Conservation (phyloP, 768 basidiomycete genomes). For the Saitozyma podzolica region DNA sequence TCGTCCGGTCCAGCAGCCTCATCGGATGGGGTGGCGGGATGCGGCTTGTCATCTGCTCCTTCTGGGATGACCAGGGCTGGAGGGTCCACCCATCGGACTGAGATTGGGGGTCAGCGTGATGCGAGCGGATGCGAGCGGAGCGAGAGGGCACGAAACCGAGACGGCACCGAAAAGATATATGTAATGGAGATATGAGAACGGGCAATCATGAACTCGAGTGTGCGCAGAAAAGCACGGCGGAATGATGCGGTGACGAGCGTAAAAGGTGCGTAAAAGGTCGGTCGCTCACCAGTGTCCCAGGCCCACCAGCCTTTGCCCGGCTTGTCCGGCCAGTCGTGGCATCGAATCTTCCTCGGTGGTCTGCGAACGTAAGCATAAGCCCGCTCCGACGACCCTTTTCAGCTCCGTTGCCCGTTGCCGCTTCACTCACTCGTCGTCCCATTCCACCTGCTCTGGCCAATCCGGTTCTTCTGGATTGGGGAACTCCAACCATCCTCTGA, state of each 20-base stretch:
- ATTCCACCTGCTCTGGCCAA: constrained; percentile 23
- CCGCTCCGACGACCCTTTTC: background rate
- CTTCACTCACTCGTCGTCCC: constrained; percentile 41
- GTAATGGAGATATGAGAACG: too few relatives aligned
- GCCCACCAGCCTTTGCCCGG: constrained; percentile 41
- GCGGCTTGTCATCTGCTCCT: background rate
- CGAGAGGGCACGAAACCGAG: too few relatives aligned
- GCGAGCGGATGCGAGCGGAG: too few relatives aligned
- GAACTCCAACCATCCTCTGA: constrained; percentile 44
- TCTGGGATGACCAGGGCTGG: constrained; percentile 24
- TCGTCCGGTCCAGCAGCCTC: too few relatives aligned
- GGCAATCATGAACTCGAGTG: too few relatives aligned
- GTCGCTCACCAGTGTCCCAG: constrained; percentile 16
- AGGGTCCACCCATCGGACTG: constrained; percentile 38
- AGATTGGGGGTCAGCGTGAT: too few relatives aligned
- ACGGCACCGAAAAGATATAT: too few relatives aligned
- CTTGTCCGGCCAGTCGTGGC: constrained; percentile 50
- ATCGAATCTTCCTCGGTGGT: constrained; percentile 39
- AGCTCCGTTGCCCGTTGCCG: too few relatives aligned
- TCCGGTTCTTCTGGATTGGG: constrained; percentile 22
- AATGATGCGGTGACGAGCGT: too few relatives aligned
- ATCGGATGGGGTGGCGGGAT: too few relatives aligned
- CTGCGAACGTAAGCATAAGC: constrained; percentile 15
- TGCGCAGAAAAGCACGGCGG: too few relatives aligned
- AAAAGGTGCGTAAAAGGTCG: too few relatives aligned